Percentiles rank a stretch among this genome's conserved stretches.
Evolutionary conservation across 2,329 filamentous ascomycete species (phyloP).

Genomic region (Penicillium fuscoglaucum): DNA sequence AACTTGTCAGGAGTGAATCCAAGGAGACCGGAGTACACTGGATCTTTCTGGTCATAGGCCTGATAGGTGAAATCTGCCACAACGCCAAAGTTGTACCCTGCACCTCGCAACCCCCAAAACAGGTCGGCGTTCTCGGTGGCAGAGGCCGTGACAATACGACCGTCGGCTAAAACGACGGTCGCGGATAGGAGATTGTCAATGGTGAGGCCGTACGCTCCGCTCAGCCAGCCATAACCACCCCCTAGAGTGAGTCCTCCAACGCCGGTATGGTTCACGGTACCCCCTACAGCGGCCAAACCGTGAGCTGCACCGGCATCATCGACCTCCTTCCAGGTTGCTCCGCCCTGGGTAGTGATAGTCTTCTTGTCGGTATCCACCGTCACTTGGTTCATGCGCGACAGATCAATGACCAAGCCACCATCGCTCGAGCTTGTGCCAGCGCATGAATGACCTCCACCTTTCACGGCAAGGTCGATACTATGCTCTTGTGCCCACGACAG

Average conservation of each 20-base stretch:
- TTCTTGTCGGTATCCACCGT: slow-evolving; percentile 49
- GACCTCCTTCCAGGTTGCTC: slow-evolving; percentile 58
- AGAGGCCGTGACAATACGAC: slow-evolving; percentile 41
- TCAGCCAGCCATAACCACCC: slow-evolving; percentile 61
- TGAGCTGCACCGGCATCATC: slow-evolving; percentile 54
- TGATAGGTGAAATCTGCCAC: slow-evolving; percentile 48
- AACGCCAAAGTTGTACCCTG: slow-evolving; percentile 50
- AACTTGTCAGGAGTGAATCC: slow-evolving; percentile 28
- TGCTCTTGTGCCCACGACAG: slow-evolving; percentile 48
- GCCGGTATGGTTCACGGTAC: slow-evolving; percentile 63
- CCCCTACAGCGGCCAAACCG: slow-evolving; percentile 60
- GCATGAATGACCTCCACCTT: slow-evolving; percentile 49
- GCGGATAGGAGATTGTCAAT: slow-evolving; percentile 51
- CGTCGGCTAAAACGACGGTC: slow-evolving; percentile 45
- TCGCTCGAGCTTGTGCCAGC: slow-evolving; percentile 55
- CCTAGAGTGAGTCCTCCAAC: slow-evolving; percentile 60
- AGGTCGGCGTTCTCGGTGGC: slow-evolving; percentile 49
- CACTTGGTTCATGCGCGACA: slow-evolving; percentile 54
- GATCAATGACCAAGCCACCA: slow-evolving; percentile 60
- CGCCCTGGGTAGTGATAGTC: slow-evolving; percentile 54
- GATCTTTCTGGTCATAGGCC: slow-evolving; percentile 34
- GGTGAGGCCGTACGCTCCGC: slow-evolving; percentile 55
- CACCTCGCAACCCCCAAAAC: slow-evolving; percentile 52
- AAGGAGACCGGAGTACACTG: slow-evolving; percentile 39
- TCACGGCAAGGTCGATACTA: slow-evolving; percentile 30